Base-by-base conservation (phyloP, 2,329 filamentous ascomycete genomes). In the Trichothecium roseum region DNA sequence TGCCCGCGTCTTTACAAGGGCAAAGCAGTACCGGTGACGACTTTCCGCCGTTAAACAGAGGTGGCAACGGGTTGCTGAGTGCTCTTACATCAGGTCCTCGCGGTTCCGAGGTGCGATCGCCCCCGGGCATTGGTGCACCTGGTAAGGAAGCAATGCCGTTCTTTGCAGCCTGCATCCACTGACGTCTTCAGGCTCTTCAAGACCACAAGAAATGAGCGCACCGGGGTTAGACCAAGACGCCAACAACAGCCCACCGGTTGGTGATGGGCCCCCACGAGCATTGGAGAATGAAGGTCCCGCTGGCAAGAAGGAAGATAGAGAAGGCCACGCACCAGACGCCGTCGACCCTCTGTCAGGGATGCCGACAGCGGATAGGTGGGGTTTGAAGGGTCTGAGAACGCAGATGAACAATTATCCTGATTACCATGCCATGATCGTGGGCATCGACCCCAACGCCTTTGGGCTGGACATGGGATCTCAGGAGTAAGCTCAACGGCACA, bases 321-420 rank as follows among this genome's bases (percentile, higher is more conserved):
- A 63, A 9, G 42, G 44, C 14, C 51, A 59, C 22, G 42, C 48
- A 6, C 54, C 57, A 4, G 63, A 68, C 27, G 55, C 63, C 9
- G 63, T 73, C 43, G 75, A 81, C 50, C 74, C 74, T 31, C 57
- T 81, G 18, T 62, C 64, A 32, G 71, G 73, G 31, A 76, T 80
- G 74, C 56, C 69, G n/a, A 65, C 71, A 4, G 67, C 66, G 28
- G 76, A 81, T 47, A 78, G 71, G 49, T 81, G 68, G 66, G 77
- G 77, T 4, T 62, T 81, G 32, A 80, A 80, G 50, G 77, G 77
- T 8, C 59, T 80, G 40, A 65, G 69, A 38, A 71, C 72, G 22
- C 56, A 81, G 53, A 78, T 80, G 66, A 74, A 72, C 54, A 76
- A 71, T 49, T 76, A 70, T 42, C 69, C 72, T 12, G 73, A 78